Conservation (phyloP, 2,329 filamentous ascomycete species). For the Ophiobolus disseminans region DNA sequence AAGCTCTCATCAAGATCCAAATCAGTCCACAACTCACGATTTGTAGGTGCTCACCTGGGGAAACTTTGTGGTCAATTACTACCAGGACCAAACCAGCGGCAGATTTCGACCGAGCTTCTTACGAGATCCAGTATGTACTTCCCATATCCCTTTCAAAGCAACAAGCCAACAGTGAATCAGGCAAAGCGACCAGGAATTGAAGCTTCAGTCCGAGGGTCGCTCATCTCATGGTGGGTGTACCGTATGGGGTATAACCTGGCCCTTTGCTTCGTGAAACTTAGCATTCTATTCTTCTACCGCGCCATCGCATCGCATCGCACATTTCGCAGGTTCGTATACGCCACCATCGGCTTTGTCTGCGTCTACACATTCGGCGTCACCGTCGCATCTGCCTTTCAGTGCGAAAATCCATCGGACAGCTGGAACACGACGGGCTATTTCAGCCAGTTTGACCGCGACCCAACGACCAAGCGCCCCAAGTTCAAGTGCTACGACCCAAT, state of each 20-base stretch:
- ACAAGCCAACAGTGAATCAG: constrained; percentile 22
- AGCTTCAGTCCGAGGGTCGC: constrained; percentile 30
- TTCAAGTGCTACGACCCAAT: constrained; percentile 42
- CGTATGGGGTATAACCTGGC: constrained; percentile 40
- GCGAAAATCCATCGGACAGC: constrained; percentile 38
- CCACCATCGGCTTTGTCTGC: constrained; percentile 38
- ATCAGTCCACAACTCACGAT: constrained; percentile 13
- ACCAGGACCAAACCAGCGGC: constrained; percentile 41
- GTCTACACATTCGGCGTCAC: constrained; percentile 39
- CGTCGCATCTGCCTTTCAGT: constrained; percentile 43
- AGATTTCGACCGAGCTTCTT: constrained; percentile 33
- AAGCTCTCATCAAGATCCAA: constrained; percentile 4
- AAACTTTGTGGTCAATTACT: constrained; percentile 46
- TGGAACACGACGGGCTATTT: constrained; percentile 38
- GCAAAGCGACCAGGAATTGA: constrained; percentile 38
- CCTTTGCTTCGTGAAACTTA: constrained; percentile 43
- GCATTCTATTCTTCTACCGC: constrained; percentile 46
- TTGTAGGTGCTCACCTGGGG: constrained; percentile 45
- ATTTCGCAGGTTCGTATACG: constrained; percentile 39
- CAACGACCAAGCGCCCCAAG: constrained; percentile 23
- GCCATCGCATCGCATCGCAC: constrained; percentile 43
- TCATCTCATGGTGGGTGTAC: constrained; percentile 46
- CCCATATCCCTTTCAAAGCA: neutral
- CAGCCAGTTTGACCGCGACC: constrained; percentile 37
- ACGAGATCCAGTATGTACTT: constrained; percentile 31